phyloP scores from a whole-genome alignment of 208 protist genomes.

The Angomonas deanei region DNA sequence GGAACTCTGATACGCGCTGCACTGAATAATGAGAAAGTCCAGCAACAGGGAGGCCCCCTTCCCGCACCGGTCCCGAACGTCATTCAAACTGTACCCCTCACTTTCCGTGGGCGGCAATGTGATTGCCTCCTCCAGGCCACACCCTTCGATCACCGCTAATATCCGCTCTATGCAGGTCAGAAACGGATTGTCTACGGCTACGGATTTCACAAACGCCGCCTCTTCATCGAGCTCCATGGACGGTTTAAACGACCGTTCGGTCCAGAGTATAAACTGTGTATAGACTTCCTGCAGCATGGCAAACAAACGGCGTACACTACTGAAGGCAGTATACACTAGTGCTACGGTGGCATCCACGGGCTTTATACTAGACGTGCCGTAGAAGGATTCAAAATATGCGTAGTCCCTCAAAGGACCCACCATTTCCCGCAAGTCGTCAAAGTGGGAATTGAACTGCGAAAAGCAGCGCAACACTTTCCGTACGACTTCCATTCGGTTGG shows the following conservation, averaged over 20 bases:
- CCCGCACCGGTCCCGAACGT: not conserved
- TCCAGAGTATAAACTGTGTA: not conserved
- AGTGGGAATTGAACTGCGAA: too few relatives aligned
- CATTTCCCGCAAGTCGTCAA: too few relatives aligned
- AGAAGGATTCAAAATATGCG: not conserved
- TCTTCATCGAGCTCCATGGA: not conserved
- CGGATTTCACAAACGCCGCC: not conserved
- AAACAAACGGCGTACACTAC: not conserved
- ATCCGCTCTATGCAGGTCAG: not conserved
- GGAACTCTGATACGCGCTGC: constrained; percentile 58
- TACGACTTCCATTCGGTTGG: too few relatives aligned
- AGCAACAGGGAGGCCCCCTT: constrained; percentile 24
- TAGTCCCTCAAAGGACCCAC: too few relatives aligned
- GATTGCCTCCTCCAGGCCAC: not conserved
- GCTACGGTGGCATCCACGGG: not conserved
- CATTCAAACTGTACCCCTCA: not conserved
- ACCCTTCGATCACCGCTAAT: not conserved
- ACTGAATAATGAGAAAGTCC: constrained; percentile 66
- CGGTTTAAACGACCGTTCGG: not conserved
- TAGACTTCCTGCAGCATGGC: not conserved
- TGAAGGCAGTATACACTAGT: not conserved
- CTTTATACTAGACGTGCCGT: not conserved
- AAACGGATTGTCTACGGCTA: not conserved
- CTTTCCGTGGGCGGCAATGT: not conserved
- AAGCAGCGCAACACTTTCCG: too few relatives aligned